Base-by-base conservation (phyloP, 2,329 filamentous ascomycete species). In the Pochonia chlamydosporia region DNA sequence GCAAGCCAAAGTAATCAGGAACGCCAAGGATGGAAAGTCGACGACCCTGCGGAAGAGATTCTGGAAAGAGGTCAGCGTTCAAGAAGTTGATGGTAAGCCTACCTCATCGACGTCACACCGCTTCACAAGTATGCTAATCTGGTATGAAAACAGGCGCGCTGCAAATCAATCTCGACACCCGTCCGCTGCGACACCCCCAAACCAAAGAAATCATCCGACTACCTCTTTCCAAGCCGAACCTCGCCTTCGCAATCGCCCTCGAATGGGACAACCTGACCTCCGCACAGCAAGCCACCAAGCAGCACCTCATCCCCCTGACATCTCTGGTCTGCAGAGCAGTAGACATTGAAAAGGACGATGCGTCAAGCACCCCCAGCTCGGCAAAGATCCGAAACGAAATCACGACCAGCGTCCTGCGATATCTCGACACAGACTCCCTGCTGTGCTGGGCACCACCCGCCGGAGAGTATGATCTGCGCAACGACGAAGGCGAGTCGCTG, bases 181-280 rank as follows among this genome's bases (percentile, higher is more conserved):
- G 90, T 23, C 83, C 90, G 4, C 80, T 99, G 51, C 84, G 91
- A 52, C 89, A 87, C 44, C 87, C 85, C 1, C 75, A 79, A 49
- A 83, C 83, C 45, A 89, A 91, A 62, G 63, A 78, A 35, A 73
- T 89, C 53, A 73, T 99, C 57, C 79, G 76, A 2, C 60, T 97
- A 24, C 91, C 93, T 0, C 59, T 71, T 2, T 78, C 76, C 48
- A 97, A 96, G 70, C 83, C 82, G 26, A 79, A 89, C 59, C 84
- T 97, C 33, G 92, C 92, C 21, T 77, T 84, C 39, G 88, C 89
- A 48, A 83, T 99, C 52, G 93, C 92, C 3, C 71, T 95, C 39
- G 93, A 99, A 72, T 99, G 93, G 93, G 91, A 96, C 63, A 75
- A 85, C 42, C 78, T 99, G 51, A 78, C 84, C 21, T 87, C 87